A percentile compares a stretch with the other conserved stretches of the same genome.
These are phyloP conservation scores for Chamaenerion angustifolium DNA, from an alignment of 345 rosid species.

Conservation along the genomic window DNA sequence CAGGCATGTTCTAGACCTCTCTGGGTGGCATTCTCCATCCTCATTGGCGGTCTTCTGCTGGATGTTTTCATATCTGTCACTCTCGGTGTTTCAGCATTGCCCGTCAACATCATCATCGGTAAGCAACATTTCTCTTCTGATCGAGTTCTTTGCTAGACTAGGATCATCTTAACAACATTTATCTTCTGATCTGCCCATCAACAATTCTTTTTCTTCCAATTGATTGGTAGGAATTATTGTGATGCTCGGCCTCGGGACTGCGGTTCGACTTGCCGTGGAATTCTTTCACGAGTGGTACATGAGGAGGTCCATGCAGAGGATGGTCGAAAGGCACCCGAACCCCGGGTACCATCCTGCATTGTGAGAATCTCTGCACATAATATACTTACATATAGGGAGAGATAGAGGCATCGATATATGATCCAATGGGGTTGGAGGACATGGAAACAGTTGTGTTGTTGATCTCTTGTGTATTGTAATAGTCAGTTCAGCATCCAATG, in stretches of 20 bases:
- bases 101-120: conserved; percentile 92
- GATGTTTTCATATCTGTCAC: conserved; percentile 83
- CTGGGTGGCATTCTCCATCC: conserved; percentile 89
- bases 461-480: too few relatives aligned
- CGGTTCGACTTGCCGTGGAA: conserved; percentile 62
- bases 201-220: too few relatives aligned
- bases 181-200: too few relatives aligned
- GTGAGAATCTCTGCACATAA: conserved; percentile 27
- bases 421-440: too few relatives aligned
- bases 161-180: too few relatives aligned
- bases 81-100: conserved; percentile 76
- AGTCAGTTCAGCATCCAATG: too few relatives aligned
- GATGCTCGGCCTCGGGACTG: conserved; percentile 93
- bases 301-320: conserved; percentile 49
- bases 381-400: too few relatives aligned
- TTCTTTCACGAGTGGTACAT: conserved; percentile 76
- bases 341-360: conserved; percentile 49
- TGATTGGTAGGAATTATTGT: conserved; percentile 56
- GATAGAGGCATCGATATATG: too few relatives aligned
- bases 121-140: conserved; percentile 1
- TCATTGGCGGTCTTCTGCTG: conserved; percentile 65
- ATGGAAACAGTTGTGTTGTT: too few relatives aligned
- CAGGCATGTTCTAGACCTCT: conserved; percentile 83
- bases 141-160: too few relatives aligned
- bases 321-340: conserved; percentile 10